A percentile compares a stretch with the other conserved stretches of the same genome.
phyloP scores from a whole-genome alignment of 208 protist species.

The Eutreptiella sp. region DNA sequence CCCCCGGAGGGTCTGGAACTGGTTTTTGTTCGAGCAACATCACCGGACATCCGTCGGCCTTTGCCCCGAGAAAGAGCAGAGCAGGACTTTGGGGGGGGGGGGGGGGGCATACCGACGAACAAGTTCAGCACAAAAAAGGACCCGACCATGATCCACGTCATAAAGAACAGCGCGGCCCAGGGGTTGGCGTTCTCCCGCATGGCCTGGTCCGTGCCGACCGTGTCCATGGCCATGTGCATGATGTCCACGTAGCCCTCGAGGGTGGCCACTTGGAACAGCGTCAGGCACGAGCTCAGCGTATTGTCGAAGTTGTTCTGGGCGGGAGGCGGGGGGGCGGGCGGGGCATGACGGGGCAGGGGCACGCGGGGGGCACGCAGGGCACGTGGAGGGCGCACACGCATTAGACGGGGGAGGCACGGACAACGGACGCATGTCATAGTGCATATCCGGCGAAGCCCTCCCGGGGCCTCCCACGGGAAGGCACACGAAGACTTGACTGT shows the following conservation, averaged over 20 bases:
- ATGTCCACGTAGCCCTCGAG: constrained; percentile 38
- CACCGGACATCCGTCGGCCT: too few relatives aligned
- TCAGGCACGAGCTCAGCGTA: constrained; percentile 68
- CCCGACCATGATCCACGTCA: constrained; percentile 42
- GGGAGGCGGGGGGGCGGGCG: constrained; percentile 23
- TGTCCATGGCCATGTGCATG: constrained; percentile 26
- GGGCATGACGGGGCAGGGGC: neutral
- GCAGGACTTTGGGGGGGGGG: too few relatives aligned
- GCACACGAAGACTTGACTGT: too few relatives aligned
- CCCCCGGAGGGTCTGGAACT: too few relatives aligned
- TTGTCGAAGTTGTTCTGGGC: constrained; percentile 81
- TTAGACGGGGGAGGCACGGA: too few relatives aligned
- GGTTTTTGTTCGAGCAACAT: too few relatives aligned
- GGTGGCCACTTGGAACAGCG: constrained; percentile 74
- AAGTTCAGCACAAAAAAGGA: constrained; percentile 46
- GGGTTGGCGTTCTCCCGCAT: neutral
- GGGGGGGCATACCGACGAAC: constrained; percentile 46
- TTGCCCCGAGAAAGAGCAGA: too few relatives aligned
- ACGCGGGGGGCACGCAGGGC: too few relatives aligned
- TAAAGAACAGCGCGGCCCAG: constrained; percentile 23
- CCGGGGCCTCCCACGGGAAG: too few relatives aligned
- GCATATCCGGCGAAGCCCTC: too few relatives aligned
- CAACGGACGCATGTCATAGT: too few relatives aligned
- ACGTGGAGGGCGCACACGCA: too few relatives aligned
- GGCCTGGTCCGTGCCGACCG: neutral